Evolutionary conservation across 1,139 yeast species (phyloP).

Genomic region (Magnusiomyces ingens): DNA sequence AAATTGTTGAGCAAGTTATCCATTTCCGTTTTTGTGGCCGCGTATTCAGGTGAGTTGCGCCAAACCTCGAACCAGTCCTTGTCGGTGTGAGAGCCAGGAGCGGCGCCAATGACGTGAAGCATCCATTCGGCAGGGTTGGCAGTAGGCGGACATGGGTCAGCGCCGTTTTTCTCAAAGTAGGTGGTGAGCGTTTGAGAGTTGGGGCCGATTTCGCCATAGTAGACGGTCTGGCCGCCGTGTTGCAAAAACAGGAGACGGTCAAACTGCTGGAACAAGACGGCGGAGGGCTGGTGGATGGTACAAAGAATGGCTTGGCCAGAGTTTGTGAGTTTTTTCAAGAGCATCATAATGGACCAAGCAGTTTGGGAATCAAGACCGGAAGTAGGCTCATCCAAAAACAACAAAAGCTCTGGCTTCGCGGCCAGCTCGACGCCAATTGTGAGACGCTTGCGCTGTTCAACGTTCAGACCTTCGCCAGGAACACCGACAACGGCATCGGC

Average conservation of each 20-base stretch:
- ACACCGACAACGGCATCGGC: conserved; percentile 83
- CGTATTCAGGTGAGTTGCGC: conserved; percentile 52
- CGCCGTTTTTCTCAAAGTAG: conserved; percentile 66
- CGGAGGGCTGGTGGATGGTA: conserved; percentile 82
- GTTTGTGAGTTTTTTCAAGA: conserved; percentile 66
- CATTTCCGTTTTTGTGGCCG: conserved; percentile 34
- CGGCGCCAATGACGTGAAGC: conserved; percentile 74
- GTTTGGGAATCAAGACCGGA: conserved; percentile 91
- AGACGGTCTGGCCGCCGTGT: conserved; percentile 71
- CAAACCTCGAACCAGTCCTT: conserved; percentile 63
- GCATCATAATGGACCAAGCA: conserved; percentile 77
- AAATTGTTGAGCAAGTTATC: conserved; percentile 23
- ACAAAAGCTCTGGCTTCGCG: conserved; percentile 73
- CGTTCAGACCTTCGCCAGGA: conserved; percentile 67
- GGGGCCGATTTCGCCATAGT: conserved; percentile 72
- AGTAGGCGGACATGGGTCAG: conserved; percentile 54
- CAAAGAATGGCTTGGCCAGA: conserved; percentile 80
- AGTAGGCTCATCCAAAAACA: conserved; percentile 88
- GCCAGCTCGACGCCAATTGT: conserved; percentile 84
- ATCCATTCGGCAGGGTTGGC: conserved; percentile 85
- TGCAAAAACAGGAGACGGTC: conserved; percentile 68
- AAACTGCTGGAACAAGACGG: conserved; percentile 66
- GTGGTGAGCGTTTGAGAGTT: conserved; percentile 53
- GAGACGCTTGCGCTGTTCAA: conserved; percentile 78
- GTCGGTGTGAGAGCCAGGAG: conserved; percentile 64